phyloP scores from a whole-genome alignment of 768 basidiomycete species.

The Cyclocybe aegerita region DNA sequence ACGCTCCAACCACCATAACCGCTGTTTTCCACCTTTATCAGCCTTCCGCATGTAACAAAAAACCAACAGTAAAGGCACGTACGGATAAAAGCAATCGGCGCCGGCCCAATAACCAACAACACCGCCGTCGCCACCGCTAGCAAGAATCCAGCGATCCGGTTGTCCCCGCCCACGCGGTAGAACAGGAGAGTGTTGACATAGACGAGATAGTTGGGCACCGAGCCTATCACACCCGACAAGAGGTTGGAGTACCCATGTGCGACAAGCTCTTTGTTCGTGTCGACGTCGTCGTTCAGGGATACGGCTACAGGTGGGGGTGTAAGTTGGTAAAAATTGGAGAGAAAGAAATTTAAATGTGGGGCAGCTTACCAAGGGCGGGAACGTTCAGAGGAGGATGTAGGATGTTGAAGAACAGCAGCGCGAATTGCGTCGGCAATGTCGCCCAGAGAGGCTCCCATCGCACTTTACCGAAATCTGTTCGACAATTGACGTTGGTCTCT shows the following conservation, averaged over 20 bases:
- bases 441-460: conserved; percentile 68
- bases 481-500: conserved; percentile 47
- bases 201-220: conserved; percentile 87
- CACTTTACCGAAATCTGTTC: conserved; percentile 37
- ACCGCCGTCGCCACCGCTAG: conserved; percentile 73
- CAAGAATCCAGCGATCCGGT: conserved; percentile 80
- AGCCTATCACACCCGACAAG: conserved; percentile 74
- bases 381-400: conserved; percentile 87
- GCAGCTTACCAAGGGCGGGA: conserved; percentile 75
- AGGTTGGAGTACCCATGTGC: conserved; percentile 93
- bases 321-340: too few relatives aligned
- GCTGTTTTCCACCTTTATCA: conserved; percentile 41
- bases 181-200: conserved; percentile 90
- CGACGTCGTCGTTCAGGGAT: conserved; percentile 83
- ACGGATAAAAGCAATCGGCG: conserved; percentile 92
- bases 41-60: neutral
- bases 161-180: conserved; percentile 91
- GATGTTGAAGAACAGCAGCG: conserved; percentile 86
- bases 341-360: too few relatives aligned
- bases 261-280: conserved; percentile 90
- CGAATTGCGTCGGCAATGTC: conserved; percentile 92
- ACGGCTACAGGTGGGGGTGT: too few relatives aligned
- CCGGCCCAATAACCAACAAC: conserved; percentile 81
- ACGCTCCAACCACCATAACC: conserved; percentile 85
- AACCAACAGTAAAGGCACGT: conserved; percentile 31